Percentiles rank a stretch among this genome's conserved stretches.
Conservation (phyloP, 2,329 filamentous ascomycete species). For the Diplodia mutila region DNA sequence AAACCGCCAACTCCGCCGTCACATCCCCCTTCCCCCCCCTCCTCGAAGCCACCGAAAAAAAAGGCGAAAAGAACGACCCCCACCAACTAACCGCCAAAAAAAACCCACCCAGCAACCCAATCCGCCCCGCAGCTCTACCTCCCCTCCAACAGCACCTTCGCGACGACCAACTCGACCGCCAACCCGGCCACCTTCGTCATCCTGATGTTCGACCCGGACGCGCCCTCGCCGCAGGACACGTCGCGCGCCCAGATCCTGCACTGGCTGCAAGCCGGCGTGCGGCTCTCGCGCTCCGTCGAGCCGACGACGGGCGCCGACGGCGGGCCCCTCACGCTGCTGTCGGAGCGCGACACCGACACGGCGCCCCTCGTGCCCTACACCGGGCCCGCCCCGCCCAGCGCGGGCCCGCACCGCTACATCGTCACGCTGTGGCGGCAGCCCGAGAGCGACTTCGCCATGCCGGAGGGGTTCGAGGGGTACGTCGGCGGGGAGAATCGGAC, state of each 20-base stretch:
- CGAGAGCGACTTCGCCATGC: background rate
- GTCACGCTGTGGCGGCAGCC: conserved; percentile 24
- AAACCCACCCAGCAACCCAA: background rate
- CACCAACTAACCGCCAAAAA: background rate
- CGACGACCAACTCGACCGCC: background rate
- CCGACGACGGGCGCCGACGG: background rate
- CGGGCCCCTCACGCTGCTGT: conserved; percentile 10
- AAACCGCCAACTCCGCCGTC: background rate
- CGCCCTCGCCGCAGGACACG: conserved; percentile 22
- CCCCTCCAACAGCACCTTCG: conserved; percentile 14
- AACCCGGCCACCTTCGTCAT: conserved; percentile 16
- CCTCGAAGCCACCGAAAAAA: background rate
- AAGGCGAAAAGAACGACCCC: background rate
- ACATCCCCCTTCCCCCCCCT: too few species aligned
- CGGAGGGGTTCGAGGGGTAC: background rate
- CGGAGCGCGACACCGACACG: conserved; percentile 3
- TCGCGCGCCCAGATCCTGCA: conserved; percentile 23
- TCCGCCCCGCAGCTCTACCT: conserved; percentile 12
- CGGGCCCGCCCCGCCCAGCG: conserved; percentile 18
- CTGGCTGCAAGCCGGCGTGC: conserved; percentile 23
- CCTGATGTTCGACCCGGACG: conserved; percentile 28
- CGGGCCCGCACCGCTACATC: conserved; percentile 27
- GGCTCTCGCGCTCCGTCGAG: conserved; percentile 14
- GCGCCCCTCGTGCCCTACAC: conserved; percentile 15
- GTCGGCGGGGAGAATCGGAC: conserved; percentile 7